Conservation (phyloP, 768 basidiomycete species). For the Asterophora lycoperdoides region DNA sequence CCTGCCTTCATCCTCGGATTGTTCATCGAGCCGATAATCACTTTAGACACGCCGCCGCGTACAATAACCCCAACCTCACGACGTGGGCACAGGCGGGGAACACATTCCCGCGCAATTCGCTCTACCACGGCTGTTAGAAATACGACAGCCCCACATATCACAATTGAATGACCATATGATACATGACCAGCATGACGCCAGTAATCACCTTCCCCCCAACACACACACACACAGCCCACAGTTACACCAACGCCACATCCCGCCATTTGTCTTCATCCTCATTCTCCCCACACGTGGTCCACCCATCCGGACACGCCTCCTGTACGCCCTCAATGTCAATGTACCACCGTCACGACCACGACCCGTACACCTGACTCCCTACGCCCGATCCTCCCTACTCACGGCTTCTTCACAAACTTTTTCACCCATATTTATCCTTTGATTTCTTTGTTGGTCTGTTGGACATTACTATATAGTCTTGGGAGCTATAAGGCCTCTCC, state of each 20-base stretch:
- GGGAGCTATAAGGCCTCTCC: not conserved
- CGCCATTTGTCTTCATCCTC: too few relatives aligned
- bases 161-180: constrained; percentile 5
- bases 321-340: constrained; percentile 1
- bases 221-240: too few relatives aligned
- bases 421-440: constrained; percentile 14
- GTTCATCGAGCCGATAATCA: not conserved
- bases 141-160: not conserved
- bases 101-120: constrained; percentile 65
- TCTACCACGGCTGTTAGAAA: constrained; percentile 39
- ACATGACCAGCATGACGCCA: constrained; percentile 8
- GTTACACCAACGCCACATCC: not conserved
- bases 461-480: constrained; percentile 7
- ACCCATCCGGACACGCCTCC: not conserved
- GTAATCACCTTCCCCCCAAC: too few relatives aligned
- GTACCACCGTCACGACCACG: not conserved
- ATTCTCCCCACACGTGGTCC: not conserved
- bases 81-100: constrained; percentile 80
- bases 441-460: constrained; percentile 9
- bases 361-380: not conserved
- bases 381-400: constrained; percentile 18
- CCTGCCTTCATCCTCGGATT: not conserved
- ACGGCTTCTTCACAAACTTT: constrained; percentile 10
- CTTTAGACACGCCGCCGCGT: constrained; percentile 47
- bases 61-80: constrained; percentile 79